A percentile compares a stretch with the other conserved stretches of the same genome.
Conservation (phyloP, 2,329 filamentous ascomycete species). For the Capronia coronata region DNA sequence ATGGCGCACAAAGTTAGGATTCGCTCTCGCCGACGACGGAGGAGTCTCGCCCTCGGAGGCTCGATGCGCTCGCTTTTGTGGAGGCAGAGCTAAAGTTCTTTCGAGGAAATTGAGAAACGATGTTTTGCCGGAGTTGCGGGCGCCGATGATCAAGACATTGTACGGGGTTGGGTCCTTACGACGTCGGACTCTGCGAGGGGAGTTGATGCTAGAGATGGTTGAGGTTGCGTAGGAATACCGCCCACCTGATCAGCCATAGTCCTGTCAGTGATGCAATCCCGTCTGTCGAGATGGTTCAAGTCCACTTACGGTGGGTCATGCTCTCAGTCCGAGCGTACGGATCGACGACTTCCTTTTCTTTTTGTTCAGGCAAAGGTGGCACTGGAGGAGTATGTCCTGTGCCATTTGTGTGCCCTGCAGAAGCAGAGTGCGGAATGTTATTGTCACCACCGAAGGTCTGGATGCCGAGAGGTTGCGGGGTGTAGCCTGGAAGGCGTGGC, state of each 20-base stretch:
- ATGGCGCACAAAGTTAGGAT: conserved; percentile 70
- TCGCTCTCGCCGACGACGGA: conserved; percentile 47
- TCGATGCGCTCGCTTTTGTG: conserved; percentile 60
- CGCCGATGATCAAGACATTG: conserved; percentile 89
- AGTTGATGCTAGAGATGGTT: conserved; percentile 85
- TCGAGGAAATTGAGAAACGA: conserved; percentile 95
- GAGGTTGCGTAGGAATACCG: conserved; percentile 95
- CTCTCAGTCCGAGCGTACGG: conserved; percentile 81
- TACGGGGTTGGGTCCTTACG: conserved; percentile 97
- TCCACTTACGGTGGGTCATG: conserved; percentile 71
- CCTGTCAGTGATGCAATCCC: conserved; percentile 4
- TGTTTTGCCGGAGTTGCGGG: conserved; percentile 83
- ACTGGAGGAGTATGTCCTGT: conserved; percentile 19
- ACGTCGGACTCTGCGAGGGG: conserved; percentile 80
- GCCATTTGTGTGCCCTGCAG: conserved; percentile 19
- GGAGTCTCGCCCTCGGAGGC: conserved; percentile 54
- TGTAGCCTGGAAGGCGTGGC: conserved; percentile 23
- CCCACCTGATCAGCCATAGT: conserved; percentile 42
- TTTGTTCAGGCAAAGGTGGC: conserved; percentile 20
- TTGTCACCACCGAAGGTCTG: conserved; percentile 26
- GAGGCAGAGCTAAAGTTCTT: conserved; percentile 73
- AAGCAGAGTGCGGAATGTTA: conserved; percentile 18
- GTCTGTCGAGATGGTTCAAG: background rate
- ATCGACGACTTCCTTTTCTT: conserved; percentile 42
- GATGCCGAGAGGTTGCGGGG: conserved; percentile 24